phyloP scores from a whole-genome alignment of 2,329 filamentous ascomycete genomes.

The Trichoderma breve region DNA sequence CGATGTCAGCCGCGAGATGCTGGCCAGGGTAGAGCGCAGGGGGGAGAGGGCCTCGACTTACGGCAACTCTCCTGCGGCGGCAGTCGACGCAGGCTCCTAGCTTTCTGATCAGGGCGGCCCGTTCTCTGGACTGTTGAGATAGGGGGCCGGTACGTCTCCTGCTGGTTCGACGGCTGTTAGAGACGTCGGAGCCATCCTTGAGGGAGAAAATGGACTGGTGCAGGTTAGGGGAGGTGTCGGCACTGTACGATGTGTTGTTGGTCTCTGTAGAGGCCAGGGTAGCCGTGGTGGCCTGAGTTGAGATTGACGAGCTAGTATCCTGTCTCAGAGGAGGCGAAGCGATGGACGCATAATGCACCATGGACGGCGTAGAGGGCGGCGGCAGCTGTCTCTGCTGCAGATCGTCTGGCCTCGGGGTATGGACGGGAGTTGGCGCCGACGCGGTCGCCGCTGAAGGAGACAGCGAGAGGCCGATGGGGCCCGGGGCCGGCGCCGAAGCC shows the following conservation, averaged over 20 bases:
- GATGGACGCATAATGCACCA: conserved; percentile 26
- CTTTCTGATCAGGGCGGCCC: conserved; percentile 59
- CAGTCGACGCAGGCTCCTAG: conserved; percentile 58
- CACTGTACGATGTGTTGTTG: conserved; percentile 51
- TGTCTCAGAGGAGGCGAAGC: conserved; percentile 40
- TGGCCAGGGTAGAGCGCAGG: background rate
- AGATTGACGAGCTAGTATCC: conserved; percentile 54
- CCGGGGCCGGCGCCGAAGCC: conserved; percentile 19
- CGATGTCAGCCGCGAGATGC: conserved; percentile 1
- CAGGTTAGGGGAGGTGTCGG: conserved; percentile 51
- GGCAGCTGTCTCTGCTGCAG: conserved; percentile 13
- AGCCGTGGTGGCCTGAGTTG: conserved; percentile 49
- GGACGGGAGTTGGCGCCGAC: conserved; percentile 18
- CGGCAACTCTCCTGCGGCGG: conserved; percentile 55
- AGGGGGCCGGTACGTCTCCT: conserved; percentile 59
- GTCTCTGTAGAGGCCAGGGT: conserved; percentile 46
- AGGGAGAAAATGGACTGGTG: conserved; percentile 55
- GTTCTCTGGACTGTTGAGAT: conserved; percentile 57
- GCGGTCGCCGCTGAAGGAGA: conserved; percentile 21
- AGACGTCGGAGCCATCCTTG: conserved; percentile 54
- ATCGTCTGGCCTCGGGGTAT: conserved; percentile 20
- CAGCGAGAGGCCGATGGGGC: conserved; percentile 18
- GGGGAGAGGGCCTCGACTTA: conserved; percentile 39
- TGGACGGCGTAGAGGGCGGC: conserved; percentile 23
- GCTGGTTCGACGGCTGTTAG: conserved; percentile 53